Conservation (phyloP, 208 protist species). For the Acanthamoeba lenticulata region DNA sequence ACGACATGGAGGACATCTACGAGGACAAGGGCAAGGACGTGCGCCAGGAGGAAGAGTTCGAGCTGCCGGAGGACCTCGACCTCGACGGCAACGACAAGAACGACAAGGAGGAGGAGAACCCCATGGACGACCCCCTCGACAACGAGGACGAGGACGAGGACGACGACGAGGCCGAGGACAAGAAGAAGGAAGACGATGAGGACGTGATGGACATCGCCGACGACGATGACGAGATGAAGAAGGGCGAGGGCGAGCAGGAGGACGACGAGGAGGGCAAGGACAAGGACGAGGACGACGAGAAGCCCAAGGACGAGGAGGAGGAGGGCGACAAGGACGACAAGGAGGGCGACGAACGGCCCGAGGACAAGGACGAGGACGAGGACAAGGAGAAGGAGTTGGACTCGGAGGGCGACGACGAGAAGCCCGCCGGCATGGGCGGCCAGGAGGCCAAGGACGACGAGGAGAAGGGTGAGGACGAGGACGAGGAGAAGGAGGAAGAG, state of each 20-base stretch:
- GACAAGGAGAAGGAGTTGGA: conserved; percentile 67
- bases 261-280: conserved; percentile 61
- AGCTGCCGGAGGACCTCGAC: conserved; percentile 82
- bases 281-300: conserved; percentile 68
- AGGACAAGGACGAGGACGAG: conserved; percentile 73
- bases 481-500: neutral
- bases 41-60: conserved; percentile 79
- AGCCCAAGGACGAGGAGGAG: conserved; percentile 73
- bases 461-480: conserved; percentile 69
- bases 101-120: conserved; percentile 73
- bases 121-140: conserved; percentile 64
- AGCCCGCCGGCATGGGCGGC: conserved; percentile 23
- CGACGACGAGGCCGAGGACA: conserved; percentile 53
- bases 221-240: conserved; percentile 78
- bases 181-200: conserved; percentile 62
- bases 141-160: conserved; percentile 75
- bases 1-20: conserved; percentile 73
- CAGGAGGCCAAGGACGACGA: neutral
- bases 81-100: conserved; percentile 79
- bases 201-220: conserved; percentile 73
- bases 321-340: conserved; percentile 72
- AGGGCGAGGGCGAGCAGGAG: conserved; percentile 56
- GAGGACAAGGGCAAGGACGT: conserved; percentile 79
- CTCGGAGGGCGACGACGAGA: conserved; percentile 41
- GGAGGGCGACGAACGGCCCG: conserved; percentile 37